Evolutionary conservation across 2,329 filamentous ascomycete species (phyloP).

Genomic region (Aspergillus sp.): DNA sequence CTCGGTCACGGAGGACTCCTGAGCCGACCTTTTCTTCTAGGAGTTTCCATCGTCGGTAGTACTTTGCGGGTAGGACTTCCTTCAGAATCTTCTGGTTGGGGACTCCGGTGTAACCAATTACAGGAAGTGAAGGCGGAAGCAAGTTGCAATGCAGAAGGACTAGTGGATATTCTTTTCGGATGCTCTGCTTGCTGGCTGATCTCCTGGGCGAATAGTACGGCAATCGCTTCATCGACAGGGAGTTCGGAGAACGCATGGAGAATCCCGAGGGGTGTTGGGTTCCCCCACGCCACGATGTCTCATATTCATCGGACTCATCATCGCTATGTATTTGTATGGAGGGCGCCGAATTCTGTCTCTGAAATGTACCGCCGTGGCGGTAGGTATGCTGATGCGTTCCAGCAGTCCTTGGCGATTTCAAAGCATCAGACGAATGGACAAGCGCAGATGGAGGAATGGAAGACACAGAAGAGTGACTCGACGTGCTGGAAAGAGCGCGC

Average conservation of each 20-base stretch:
- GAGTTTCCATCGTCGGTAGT: constrained; percentile 43
- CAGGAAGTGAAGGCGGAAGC: constrained; percentile 47
- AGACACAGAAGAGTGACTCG: constrained; percentile 37
- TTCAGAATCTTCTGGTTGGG: constrained; percentile 40
- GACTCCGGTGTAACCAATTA: constrained; percentile 30
- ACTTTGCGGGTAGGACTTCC: constrained; percentile 43
- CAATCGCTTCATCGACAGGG: constrained; percentile 26
- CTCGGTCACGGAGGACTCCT: constrained; percentile 51
- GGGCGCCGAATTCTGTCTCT: constrained; percentile 40
- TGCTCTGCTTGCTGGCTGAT: constrained; percentile 24
- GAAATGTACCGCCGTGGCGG: constrained; percentile 33
- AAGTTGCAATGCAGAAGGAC: constrained; percentile 57
- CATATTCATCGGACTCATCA: constrained; percentile 36
- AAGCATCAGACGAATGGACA: constrained; percentile 22
- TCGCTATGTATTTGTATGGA: constrained; percentile 40
- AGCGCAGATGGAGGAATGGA: constrained; percentile 36
- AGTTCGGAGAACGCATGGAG: constrained; percentile 26
- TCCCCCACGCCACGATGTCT: constrained; percentile 27
- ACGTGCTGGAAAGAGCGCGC: constrained; percentile 22
- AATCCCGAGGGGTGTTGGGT: constrained; percentile 23
- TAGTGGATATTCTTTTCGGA: constrained; percentile 47
- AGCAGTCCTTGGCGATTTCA: constrained; percentile 15
- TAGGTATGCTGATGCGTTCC: constrained; percentile 18
- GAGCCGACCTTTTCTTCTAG: constrained; percentile 49
- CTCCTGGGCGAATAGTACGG: constrained; percentile 29